Base-by-base conservation (phyloP, 2,329 filamentous ascomycete species). In the Exophiala sideris region DNA sequence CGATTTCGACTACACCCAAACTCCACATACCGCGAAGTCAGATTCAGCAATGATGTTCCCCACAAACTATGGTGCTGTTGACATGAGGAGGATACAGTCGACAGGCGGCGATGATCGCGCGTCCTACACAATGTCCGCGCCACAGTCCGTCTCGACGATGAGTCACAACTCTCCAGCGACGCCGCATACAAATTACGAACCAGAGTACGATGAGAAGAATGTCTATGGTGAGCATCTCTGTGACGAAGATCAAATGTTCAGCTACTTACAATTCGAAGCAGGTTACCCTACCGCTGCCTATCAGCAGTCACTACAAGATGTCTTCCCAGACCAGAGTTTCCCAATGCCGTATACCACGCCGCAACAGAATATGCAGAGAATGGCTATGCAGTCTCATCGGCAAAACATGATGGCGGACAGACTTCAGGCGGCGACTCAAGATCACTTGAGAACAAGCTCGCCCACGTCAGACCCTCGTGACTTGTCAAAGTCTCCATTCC, bases 361-460 rank as follows among this genome's bases (percentile, higher is more conserved):
- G 48, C 68, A 66, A 24, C 68, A 71, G 54, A 52, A 66, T 56
- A 68, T 76, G 29, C 62, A 49, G 38, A 64, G 65, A 41, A 65
- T 70, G 58, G 64, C 66, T 36, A 48, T 69, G 18, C 70, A 76
- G 42, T 72, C 80, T 45, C 81, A 85, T 3, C 77, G 79, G 64
- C 76, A 76, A 56, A 80, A 76, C 59, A 71, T 91, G 32, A 88
- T 95, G 59, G 84, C 81, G 45, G 86, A 92, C 68, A 81, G 87
- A 52, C 73, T 96, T 8, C 85, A 91, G 64, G 88, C 87, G 32
- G 89, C 90, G 54, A 90, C 91, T 68, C 86, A 81, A 52, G 84
- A 87, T 57, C 86, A 88, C 61, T 66, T 89, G 39, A 76, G 81
- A 52, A 83, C 79, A 3, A 76, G 77, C 52, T 84, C 82, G 24